phyloP scores from a whole-genome alignment of 148 eudicot genomes.

The Silene latifolia region DNA sequence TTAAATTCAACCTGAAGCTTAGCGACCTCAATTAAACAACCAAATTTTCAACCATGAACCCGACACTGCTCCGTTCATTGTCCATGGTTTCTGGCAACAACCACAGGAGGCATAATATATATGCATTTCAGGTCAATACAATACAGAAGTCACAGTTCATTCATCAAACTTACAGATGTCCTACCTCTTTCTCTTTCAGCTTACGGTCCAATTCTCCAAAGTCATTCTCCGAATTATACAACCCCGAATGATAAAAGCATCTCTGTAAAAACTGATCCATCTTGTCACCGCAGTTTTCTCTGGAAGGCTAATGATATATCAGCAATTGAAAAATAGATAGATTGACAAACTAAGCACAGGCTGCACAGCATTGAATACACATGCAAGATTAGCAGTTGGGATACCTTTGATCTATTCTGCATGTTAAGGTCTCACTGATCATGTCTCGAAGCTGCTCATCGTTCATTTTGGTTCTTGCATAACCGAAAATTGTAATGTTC shows the following conservation, averaged over 20 bases:
- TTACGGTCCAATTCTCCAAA: slow-evolving; percentile 54
- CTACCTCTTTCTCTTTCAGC: slow-evolving; percentile 66
- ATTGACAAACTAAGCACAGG: slow-evolving; percentile 1
- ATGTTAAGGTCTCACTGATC: slow-evolving; percentile 73
- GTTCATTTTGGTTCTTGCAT: slow-evolving; percentile 64
- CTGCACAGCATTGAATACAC: neutral
- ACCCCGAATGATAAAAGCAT: slow-evolving; percentile 77
- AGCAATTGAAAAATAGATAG: slow-evolving; percentile 4
- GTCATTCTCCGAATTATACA: slow-evolving; percentile 59
- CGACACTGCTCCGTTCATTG: neutral
- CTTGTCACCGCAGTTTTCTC: slow-evolving; percentile 81
- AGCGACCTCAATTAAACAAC: neutral
- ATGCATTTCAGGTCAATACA: neutral
- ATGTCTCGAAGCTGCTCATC: slow-evolving; percentile 70
- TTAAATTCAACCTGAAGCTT: neutral
- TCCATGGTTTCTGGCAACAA: neutral
- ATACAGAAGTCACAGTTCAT: neutral
- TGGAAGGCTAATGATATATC: slow-evolving; percentile 28
- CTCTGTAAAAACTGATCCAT: slow-evolving; percentile 59
- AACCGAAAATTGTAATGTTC: slow-evolving; percentile 70
- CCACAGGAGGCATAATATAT: slow-evolving; percentile 1
- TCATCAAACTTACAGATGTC: neutral
- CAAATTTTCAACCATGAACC: neutral
- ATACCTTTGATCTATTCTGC: slow-evolving; percentile 81
- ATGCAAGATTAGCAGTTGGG: neutral